Percentiles rank a stretch among this genome's conserved stretches.
Evolutionary conservation across 768 basidiomycete species (phyloP).

Genomic region (Nevesoporus exiguus): DNA sequence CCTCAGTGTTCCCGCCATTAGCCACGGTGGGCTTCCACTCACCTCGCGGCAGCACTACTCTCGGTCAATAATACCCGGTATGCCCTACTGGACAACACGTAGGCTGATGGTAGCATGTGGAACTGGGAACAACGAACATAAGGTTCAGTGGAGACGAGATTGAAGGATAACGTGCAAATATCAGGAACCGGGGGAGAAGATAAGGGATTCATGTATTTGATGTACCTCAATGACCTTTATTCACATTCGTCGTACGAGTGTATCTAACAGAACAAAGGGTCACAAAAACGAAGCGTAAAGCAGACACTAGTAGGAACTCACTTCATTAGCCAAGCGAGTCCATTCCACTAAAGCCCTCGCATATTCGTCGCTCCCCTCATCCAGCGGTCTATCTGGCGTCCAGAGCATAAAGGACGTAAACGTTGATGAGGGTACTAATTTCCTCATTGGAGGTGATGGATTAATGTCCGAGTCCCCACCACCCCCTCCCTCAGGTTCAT

Average conservation of each 20-base stretch:
- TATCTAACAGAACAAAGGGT: conserved; percentile 17
- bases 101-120: not conserved
- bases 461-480: conserved; percentile 3
- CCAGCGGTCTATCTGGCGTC: conserved; percentile 68
- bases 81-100: too few relatives aligned
- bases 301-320: conserved; percentile 27
- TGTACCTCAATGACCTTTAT: not conserved
- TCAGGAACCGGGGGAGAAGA: not conserved
- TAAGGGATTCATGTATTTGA: not conserved
- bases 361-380: conserved; percentile 72
- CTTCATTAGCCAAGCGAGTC: conserved; percentile 62
- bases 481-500: conserved; percentile 22
- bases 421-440: conserved; percentile 45
- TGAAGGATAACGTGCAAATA: not conserved
- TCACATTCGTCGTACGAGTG: conserved; percentile 24
- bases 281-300: not conserved
- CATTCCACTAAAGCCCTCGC: conserved; percentile 66
- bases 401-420: conserved; percentile 74
- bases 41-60: too few relatives aligned
- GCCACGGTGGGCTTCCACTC: too few relatives aligned
- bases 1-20: too few relatives aligned
- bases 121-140: not conserved
- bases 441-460: conserved; percentile 22
- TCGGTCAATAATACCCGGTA: not conserved
- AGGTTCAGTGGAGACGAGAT: not conserved